A percentile compares a stretch with the other conserved stretches of the same genome.
Conservation (phyloP, 2,329 filamentous ascomycete genomes). For the Lachnellula arida region DNA sequence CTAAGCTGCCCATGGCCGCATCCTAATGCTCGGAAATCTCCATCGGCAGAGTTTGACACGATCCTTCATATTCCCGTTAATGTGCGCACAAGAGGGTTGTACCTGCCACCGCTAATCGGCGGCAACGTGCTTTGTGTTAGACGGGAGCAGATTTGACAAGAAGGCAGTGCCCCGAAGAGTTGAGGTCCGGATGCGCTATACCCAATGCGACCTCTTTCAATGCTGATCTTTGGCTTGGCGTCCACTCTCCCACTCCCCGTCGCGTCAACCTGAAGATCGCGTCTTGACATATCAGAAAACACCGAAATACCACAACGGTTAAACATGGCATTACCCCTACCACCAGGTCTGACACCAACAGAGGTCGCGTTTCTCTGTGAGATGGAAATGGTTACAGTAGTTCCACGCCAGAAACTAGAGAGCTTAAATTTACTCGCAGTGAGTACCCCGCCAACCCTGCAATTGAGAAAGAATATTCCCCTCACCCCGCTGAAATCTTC, state of each 20-base stretch:
- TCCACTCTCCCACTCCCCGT: conserved; percentile 27
- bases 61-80: too few relatives aligned
- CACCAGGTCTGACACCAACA: conserved; percentile 64
- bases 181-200: not conserved
- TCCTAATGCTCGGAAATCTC: too few relatives aligned
- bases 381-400: conserved; percentile 92
- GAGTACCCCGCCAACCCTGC: conserved; percentile 40
- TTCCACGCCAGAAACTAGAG: conserved; percentile 87
- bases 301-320: conserved; percentile 2
- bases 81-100: not conserved
- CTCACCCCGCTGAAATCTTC: conserved; percentile 32
- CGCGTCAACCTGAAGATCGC: conserved; percentile 13
- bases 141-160: not conserved
- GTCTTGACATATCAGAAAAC: conserved; percentile 6
- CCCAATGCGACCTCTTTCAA: not conserved
- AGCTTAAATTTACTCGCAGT: conserved; percentile 81
- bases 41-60: too few relatives aligned
- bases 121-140: not conserved
- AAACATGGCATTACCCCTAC: conserved; percentile 32
- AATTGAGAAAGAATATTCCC: not conserved
- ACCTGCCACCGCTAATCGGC: not conserved
- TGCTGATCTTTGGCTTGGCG: not conserved
- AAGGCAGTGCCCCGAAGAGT: too few relatives aligned
- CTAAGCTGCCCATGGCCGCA: too few relatives aligned
- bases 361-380: conserved; percentile 95